A percentile compares a stretch with the other conserved stretches of the same genome.
These are phyloP conservation scores for Capronia americana DNA, from an alignment of 2,329 filamentous ascomycete genomes.

Conservation along the genomic window DNA sequence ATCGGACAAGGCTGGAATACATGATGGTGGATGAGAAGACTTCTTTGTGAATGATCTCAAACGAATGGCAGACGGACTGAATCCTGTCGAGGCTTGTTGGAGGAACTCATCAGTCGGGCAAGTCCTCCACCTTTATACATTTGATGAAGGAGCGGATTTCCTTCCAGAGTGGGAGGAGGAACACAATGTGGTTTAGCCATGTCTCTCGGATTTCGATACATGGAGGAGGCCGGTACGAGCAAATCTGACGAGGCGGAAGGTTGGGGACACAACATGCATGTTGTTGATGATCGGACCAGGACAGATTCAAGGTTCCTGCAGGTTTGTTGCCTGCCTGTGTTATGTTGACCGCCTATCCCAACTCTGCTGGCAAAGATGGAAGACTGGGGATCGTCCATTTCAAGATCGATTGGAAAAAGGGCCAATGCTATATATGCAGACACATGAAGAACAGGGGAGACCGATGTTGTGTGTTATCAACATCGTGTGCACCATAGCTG, in stretches of 20 bases:
- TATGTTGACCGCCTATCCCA: not conserved
- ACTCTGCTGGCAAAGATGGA: not conserved
- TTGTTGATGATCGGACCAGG: not conserved
- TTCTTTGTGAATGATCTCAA: not conserved
- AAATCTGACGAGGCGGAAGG: not conserved
- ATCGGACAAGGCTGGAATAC: not conserved
- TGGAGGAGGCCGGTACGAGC: not conserved
- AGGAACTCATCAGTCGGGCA: no score
- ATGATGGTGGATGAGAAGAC: not conserved
- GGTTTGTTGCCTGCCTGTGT: not conserved
- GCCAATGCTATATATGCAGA: not conserved
- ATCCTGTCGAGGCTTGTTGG: conserved; percentile 11
- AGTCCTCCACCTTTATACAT: not conserved
- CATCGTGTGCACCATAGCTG: not conserved
- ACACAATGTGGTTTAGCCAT: not conserved
- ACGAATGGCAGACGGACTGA: conserved; percentile 10
- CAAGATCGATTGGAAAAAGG: not conserved
- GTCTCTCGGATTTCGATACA: not conserved
- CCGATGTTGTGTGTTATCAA: not conserved
- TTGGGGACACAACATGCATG: not conserved
- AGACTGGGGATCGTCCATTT: not conserved
- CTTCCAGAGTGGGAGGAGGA: not conserved
- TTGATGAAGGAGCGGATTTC: not conserved
- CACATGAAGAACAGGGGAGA: not conserved
- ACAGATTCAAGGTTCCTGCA: not conserved